Base-by-base conservation (phyloP, 345 rosid genomes). In the Corchorus olitorius region DNA sequence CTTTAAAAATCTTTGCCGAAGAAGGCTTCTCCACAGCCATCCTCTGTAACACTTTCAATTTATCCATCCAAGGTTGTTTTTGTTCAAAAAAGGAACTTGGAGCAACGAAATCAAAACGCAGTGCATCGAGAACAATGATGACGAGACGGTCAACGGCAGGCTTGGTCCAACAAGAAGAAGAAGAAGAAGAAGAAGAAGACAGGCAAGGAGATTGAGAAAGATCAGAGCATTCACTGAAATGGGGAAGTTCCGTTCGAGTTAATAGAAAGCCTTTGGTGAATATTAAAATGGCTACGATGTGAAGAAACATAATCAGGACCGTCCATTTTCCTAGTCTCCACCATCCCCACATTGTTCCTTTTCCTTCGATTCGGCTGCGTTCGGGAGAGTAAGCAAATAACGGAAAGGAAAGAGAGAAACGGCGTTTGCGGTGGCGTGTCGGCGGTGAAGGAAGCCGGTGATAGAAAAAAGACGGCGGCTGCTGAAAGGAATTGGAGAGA, bases 31-130 rank as follows among this genome's bases (percentile, higher is more conserved):
- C 70, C 77, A 76, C 86, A 10, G 98, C 97, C 78, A 88, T 65
- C 78, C 84, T 89, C 81, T 92, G 97, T 73, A 95, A 81, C 46
- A 93, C 85, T 58, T 72, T 78, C 13, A 95, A 81, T 72, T 78
- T 92, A 69, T 95, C 94, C 99, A 95, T 95, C 99, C 98, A 95
- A 77, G 96, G 97, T 83, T 90, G 91, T 80, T 80, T 72, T 20
- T 88, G 90, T 88, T 56, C 20, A 79, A 87, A 95, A 53, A 90
- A 87, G 3, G 73, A 77, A 83, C 93, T 88, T 5, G 98, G 97
- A 33, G 97, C 97, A 5, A 94, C 83, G 8, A 94, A 93, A 80
- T 94, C 98, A 73, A 93, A 86, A 93, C 96, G 87, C 83, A 96
- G 88, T 66, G 99, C 99, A 50, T 93, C 98, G 43, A 95, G 90